A percentile compares a stretch with the other conserved stretches of the same genome.
Evolutionary conservation across 1,284 basidiomycete genomes (phyloP).

Genomic region (Moesziomyces sp.): DNA sequence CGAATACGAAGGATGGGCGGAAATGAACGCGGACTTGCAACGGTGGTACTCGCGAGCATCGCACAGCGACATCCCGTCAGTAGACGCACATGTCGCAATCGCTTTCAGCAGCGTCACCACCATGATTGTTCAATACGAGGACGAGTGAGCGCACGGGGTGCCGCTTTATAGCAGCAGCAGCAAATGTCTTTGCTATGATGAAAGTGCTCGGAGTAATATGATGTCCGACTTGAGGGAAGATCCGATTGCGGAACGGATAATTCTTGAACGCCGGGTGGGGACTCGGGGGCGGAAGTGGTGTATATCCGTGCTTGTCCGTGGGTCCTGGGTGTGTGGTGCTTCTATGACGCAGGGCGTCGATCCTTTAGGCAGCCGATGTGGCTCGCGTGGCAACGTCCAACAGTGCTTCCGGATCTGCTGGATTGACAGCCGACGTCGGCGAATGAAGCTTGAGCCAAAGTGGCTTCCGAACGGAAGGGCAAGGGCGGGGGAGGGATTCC

Average conservation of each 20-base stretch:
- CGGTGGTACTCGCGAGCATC: conserved; percentile 13
- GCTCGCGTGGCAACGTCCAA: not conserved
- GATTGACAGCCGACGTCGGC: conserved; percentile 4
- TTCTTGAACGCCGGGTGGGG: too few species aligned
- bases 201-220: too few species aligned
- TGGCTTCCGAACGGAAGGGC: not conserved
- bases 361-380: not conserved
- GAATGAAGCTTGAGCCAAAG: not conserved
- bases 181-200: too few species aligned
- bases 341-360: not conserved
- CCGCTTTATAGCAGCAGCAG: too few species aligned
- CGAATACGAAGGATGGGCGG: conserved; percentile 5
- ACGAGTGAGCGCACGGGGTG: too few species aligned
- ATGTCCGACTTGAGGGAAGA: too few species aligned
- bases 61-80: not conserved
- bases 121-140: conserved; percentile 2
- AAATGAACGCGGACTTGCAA: conserved; percentile 6
- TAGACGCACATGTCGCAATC: conserved; percentile 1
- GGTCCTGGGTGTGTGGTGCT: too few species aligned
- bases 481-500: not conserved
- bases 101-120: conserved; percentile 17
- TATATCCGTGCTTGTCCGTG: too few species aligned
- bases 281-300: too few species aligned
- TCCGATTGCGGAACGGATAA: too few species aligned
- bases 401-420: not conserved